These are phyloP conservation scores for Chlorella sp. DNA, from an alignment of 139 green algal genomes.

Conservation along the genomic window DNA sequence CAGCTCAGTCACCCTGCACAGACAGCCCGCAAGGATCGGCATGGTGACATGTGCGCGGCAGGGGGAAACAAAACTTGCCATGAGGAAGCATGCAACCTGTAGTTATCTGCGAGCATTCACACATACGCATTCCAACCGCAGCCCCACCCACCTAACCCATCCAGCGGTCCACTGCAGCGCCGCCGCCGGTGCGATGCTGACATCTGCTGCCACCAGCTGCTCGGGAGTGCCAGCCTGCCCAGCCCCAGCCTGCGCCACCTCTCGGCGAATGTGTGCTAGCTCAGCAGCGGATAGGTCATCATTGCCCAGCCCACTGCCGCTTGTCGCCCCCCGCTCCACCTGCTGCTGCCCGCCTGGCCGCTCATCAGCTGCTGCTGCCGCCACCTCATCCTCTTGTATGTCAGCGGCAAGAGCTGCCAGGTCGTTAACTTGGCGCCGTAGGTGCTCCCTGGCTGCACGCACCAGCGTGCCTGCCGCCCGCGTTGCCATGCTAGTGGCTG, in stretches of 20 bases:
- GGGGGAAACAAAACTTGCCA: background rate
- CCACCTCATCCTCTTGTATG: conserved; percentile 15
- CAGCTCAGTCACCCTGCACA: conserved; percentile 23
- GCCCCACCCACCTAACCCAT: conserved; percentile 2
- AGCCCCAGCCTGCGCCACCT: background rate
- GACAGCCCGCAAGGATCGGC: too few species aligned
- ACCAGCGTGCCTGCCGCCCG: conserved; percentile 24
- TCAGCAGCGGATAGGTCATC: conserved; percentile 15
- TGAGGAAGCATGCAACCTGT: background rate
- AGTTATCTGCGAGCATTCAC: background rate
- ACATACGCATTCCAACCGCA: background rate
- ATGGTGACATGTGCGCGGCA: too few species aligned
- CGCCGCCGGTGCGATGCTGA: conserved; percentile 12
- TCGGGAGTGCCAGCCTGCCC: background rate
- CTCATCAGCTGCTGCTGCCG: background rate
- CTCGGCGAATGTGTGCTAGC: conserved; percentile 15
- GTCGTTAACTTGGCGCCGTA: background rate
- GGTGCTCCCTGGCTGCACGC: conserved; percentile 12
- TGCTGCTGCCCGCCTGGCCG: background rate
- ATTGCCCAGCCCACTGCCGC: background rate
- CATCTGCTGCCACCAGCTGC: background rate
- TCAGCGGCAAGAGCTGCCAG: background rate
- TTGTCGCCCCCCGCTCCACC: background rate
- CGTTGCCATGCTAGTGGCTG: background rate
- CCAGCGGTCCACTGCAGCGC: conserved; percentile 6